Percentiles rank a stretch among this genome's conserved stretches.
Evolutionary conservation across 1,284 basidiomycete species (phyloP).

Genomic region (Amylostereum chailletii): DNA sequence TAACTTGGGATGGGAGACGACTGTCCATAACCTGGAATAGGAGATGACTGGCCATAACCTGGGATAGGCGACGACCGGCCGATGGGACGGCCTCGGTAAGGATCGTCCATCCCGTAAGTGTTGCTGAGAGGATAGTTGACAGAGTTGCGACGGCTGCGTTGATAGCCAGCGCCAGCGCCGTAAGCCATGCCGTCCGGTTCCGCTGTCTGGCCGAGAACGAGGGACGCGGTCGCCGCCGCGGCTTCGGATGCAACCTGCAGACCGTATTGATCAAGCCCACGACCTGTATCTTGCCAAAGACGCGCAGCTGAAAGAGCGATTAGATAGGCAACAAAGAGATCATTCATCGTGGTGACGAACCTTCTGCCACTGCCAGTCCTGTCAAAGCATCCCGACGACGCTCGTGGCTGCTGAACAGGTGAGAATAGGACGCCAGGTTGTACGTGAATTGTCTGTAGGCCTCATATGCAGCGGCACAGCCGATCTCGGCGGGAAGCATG

Average conservation of each 20-base stretch:
- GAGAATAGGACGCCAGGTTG: conserved; percentile 39
- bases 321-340: background rate
- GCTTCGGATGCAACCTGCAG: conserved; percentile 40
- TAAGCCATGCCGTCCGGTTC: conserved; percentile 2
- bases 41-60: background rate
- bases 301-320: conserved; percentile 24
- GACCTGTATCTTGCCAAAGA: conserved; percentile 35
- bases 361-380: conserved; percentile 52
- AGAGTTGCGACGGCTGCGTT: conserved; percentile 8
- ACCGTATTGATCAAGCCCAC: conserved; percentile 32
- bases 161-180: conserved; percentile 2
- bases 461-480: conserved; percentile 57
- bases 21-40: background rate
- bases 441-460: conserved; percentile 52
- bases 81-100: background rate
- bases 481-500: conserved; percentile 42
- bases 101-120: conserved; percentile 2
- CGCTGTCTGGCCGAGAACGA: conserved; percentile 28
- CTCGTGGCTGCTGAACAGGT: conserved; percentile 38
- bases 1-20: background rate
- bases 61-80: background rate
- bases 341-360: conserved; percentile 20
- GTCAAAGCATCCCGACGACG: conserved; percentile 48
- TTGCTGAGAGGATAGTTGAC: conserved; percentile 2
- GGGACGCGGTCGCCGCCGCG: conserved; percentile 48